phyloP scores from a whole-genome alignment of 73 alveolate species.

The Stentor coeruleus region DNA sequence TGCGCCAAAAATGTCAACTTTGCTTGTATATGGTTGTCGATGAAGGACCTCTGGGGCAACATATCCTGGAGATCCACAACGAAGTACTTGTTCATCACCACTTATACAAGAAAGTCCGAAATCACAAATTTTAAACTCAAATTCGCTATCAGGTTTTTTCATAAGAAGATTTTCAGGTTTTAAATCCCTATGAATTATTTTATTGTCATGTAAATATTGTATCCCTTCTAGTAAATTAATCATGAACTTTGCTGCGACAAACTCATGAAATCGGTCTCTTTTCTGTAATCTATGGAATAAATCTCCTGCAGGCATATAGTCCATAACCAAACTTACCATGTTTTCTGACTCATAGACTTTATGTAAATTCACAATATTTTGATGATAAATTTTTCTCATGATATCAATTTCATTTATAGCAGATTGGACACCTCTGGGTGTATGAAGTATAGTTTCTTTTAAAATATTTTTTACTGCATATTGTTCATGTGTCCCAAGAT shows the following conservation, averaged over 20 bases:
- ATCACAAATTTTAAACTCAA: constrained; percentile 55
- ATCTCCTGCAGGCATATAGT: constrained; percentile 67
- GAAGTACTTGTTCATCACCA: constrained; percentile 40
- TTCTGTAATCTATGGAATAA: background rate
- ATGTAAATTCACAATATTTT: constrained; percentile 72
- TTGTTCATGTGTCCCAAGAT: background rate
- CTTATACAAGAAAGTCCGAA: constrained; percentile 57
- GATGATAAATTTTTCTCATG: constrained; percentile 84
- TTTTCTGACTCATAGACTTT: constrained; percentile 70
- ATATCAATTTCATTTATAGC: constrained; percentile 82
- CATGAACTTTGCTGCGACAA: background rate
- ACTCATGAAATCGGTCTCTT: background rate
- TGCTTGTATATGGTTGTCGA: constrained; percentile 47
- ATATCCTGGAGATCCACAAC: constrained; percentile 69
- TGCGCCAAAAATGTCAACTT: constrained; percentile 61
- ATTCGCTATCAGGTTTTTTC: constrained; percentile 46
- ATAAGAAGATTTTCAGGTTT: constrained; percentile 66
- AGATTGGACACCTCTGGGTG: background rate
- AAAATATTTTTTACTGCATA: background rate
- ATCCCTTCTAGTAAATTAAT: constrained; percentile 32
- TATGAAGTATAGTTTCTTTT: background rate
- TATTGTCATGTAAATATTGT: constrained; percentile 39
- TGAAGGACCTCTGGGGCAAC: constrained; percentile 75
- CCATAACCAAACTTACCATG: constrained; percentile 57
- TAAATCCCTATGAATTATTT: constrained; percentile 65